A percentile compares a stretch with the other conserved stretches of the same genome.
These are phyloP conservation scores for Phytophthora niederhauseri DNA, from an alignment of 352 stramenopile species.

Conservation along the genomic window DNA sequence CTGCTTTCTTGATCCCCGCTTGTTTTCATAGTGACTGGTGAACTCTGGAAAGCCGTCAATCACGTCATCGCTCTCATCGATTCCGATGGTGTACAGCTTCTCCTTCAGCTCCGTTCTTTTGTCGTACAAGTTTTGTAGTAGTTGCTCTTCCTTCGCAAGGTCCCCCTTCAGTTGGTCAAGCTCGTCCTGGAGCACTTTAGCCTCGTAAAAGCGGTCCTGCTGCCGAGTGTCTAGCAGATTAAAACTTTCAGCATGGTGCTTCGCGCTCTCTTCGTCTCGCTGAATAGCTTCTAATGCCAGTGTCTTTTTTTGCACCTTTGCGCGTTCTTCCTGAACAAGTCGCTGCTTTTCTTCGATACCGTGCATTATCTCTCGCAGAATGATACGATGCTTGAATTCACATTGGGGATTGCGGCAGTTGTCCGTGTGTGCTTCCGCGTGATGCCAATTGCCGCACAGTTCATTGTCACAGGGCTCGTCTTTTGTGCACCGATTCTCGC, in stretches of 20 bases:
- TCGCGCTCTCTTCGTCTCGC: slow-evolving; percentile 37
- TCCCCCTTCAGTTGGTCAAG: slow-evolving; percentile 65
- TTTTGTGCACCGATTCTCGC: slow-evolving; percentile 49
- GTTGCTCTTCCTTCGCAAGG: slow-evolving; percentile 47
- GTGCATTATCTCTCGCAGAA: slow-evolving; percentile 63
- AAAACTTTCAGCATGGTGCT: neutral
- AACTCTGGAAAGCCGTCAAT: slow-evolving; percentile 49
- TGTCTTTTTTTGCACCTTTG: slow-evolving; percentile 41
- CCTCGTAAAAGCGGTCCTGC: slow-evolving; percentile 42
- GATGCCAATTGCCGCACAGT: slow-evolving; percentile 63
- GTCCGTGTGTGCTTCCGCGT: slow-evolving; percentile 61
- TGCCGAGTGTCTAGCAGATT: neutral
- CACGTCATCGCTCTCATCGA: slow-evolving; percentile 47
- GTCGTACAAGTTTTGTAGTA: neutral
- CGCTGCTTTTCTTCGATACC: slow-evolving; percentile 44
- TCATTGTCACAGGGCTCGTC: slow-evolving; percentile 53
- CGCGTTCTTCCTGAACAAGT: slow-evolving; percentile 23
- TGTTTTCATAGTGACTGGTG: slow-evolving; percentile 36
- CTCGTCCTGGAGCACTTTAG: slow-evolving; percentile 52
- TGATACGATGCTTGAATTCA: slow-evolving; percentile 61
- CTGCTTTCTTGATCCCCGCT: slow-evolving; percentile 9
- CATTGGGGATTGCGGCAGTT: slow-evolving; percentile 52
- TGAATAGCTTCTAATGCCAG: slow-evolving; percentile 51
- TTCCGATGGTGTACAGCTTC: slow-evolving; percentile 28
- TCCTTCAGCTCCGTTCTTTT: slow-evolving; percentile 7